Conservation (phyloP, 2,329 filamentous ascomycete species). For the Exophiala phaeomuriformis region DNA sequence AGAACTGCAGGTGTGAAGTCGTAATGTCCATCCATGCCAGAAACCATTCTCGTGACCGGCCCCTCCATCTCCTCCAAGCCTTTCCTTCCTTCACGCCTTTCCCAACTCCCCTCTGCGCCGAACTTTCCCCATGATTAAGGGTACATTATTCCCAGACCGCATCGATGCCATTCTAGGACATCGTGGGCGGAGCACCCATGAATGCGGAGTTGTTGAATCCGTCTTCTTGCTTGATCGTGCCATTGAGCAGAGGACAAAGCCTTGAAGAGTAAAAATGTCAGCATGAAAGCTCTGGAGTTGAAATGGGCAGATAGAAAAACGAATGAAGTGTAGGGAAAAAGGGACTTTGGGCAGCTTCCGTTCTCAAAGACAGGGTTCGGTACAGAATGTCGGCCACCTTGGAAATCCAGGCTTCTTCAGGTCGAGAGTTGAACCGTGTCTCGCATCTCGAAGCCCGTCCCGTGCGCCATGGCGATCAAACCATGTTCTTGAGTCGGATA, state of each 20-base stretch:
- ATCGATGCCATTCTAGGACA: constrained; percentile 5
- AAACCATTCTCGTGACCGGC: too few species aligned
- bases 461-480: not conserved
- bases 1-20: too few species aligned
- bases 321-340: not conserved
- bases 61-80: too few species aligned
- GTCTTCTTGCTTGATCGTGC: constrained; percentile 59
- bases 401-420: not conserved
- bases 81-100: not conserved
- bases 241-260: constrained; percentile 78
- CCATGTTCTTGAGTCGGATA: constrained; percentile 9
- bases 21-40: too few species aligned
- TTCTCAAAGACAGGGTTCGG: not conserved
- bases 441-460: constrained; percentile 2
- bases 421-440: constrained; percentile 5
- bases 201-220: constrained; percentile 42
- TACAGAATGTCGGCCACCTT: not conserved
- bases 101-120: not conserved
- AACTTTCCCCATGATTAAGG: not conserved
- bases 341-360: not conserved
- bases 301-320: not conserved
- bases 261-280: constrained; percentile 40
- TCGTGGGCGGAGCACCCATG: constrained; percentile 38
- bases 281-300: constrained; percentile 1
- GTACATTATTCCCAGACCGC: not conserved